Evolutionary conservation across 805 yeast species (phyloP), one percentile per base, ranked within the genome.

Genomic region (Candida silvicultrix): DNA sequence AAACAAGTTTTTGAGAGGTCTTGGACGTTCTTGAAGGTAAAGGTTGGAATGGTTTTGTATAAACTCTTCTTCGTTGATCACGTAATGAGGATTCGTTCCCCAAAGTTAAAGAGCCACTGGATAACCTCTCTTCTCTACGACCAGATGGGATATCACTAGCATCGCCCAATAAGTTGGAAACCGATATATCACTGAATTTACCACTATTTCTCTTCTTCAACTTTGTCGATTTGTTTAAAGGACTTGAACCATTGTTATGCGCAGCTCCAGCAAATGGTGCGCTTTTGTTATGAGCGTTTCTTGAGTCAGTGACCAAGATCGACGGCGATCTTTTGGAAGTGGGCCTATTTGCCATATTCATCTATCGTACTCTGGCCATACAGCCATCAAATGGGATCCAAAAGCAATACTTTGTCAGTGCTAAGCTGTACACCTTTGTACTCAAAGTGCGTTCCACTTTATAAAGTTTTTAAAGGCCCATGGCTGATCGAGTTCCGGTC

Each of bases 251-350:
- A 18, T 35, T 50, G 46, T 52, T 50, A 40, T 54, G 54, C 15
- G 75, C 74, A 49, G 69, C 70, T 10, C 92, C 90, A 1, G 94
- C 94, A 73, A 81, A 87, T 1, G 94, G 95, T 0, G 92, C 94
- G 46, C 69, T 63, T 42, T 83, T 62, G 19, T 75, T 72, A 22
- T 76, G 74, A 5, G 77, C 63, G 49, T 80, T 74, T 49, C 98
- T 72, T 2, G 87, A 80, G 66, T 90, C 98, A 0, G 98, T 92
- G 35, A 90, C 98, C 47, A 90, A 73, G 58, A 90, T 90, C 2
- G 96, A 87, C 11, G 98, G 97, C 28, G 97, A 87, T 56, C 97
- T 68, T 56, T 86, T 87, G 14, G 96, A 88, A 6, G 86, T 81
- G 4, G 85, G 83, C 47, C 73, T 60, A 46, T 60, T 68, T 25